Conservation (phyloP, 257 asterid genomes). For the Nicotiana otophora region DNA sequence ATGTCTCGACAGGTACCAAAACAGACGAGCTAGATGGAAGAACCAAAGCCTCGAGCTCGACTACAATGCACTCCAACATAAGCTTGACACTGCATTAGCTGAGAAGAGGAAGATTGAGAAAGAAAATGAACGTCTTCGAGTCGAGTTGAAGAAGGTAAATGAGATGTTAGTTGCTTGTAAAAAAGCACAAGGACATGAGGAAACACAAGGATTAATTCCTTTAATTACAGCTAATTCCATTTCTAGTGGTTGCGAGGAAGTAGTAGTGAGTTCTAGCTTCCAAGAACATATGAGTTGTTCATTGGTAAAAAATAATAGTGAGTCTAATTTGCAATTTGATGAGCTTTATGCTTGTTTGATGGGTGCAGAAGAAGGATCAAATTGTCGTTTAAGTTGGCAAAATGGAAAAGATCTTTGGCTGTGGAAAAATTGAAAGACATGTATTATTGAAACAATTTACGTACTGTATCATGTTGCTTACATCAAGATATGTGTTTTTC, state of each 20-base stretch:
- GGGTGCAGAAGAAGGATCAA: slow-evolving; percentile 29
- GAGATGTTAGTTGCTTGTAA: slow-evolving; percentile 32
- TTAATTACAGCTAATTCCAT: slow-evolving; percentile 33
- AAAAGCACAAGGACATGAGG: slow-evolving; percentile 13
- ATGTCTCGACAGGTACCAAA: slow-evolving; percentile 32
- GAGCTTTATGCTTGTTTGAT: slow-evolving; percentile 67
- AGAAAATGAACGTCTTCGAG: slow-evolving; percentile 44
- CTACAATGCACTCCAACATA: slow-evolving; percentile 44
- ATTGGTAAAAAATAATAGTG: slow-evolving; percentile 33
- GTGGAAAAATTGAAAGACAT: neutral
- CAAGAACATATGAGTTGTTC: slow-evolving; percentile 56
- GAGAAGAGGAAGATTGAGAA: slow-evolving; percentile 53
- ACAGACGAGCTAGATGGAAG: slow-evolving; percentile 86
- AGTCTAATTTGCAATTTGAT: slow-evolving; percentile 38
- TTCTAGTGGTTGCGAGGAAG: slow-evolving; percentile 61
- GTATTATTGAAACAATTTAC: neutral
- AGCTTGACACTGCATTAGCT: slow-evolving; percentile 49
- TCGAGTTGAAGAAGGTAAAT: slow-evolving; percentile 50
- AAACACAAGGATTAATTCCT: neutral
- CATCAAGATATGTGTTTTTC: neutral
- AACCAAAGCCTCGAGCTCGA: slow-evolving; percentile 72
- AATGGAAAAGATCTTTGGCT: slow-evolving; percentile 4
- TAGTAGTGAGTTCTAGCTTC: slow-evolving; percentile 40
- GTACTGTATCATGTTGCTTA: fast-evolving
- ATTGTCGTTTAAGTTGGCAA: slow-evolving; percentile 3